phyloP scores from a whole-genome alignment of 2,329 filamentous ascomycete species.

The Stachybotrys chartarum region DNA sequence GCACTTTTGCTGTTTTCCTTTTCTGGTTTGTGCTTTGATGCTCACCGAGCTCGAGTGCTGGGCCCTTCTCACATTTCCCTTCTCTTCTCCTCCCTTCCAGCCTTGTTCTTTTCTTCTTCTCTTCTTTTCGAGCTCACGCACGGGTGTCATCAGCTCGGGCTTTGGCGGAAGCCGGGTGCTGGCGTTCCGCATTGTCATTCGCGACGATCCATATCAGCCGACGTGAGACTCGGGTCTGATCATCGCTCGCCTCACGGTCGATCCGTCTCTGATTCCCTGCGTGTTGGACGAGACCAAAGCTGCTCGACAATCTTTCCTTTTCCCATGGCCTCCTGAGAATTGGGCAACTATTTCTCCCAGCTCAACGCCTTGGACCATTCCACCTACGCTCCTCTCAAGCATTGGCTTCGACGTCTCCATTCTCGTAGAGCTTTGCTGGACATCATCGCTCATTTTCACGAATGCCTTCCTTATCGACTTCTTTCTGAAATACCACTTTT shows the following conservation, averaged over 20 bases:
- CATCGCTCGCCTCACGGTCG: neutral
- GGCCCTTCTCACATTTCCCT: neutral
- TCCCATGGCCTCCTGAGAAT: neutral
- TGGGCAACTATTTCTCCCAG: neutral
- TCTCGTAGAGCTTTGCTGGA: neutral
- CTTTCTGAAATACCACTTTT: conserved; percentile 11
- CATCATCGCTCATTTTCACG: neutral
- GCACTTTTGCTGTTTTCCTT: neutral
- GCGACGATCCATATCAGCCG: neutral
- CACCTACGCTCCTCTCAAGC: neutral
- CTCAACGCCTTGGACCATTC: neutral
- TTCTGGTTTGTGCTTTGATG: neutral
- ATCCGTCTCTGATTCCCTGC: neutral
- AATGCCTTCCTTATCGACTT: conserved; percentile 6
- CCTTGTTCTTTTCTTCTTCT: neutral
- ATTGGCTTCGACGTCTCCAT: neutral
- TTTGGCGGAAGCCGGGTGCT: neutral
- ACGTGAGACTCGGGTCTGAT: neutral
- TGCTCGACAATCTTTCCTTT: neutral
- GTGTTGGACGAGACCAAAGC: neutral
- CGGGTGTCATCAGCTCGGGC: neutral
- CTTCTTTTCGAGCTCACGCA: neutral
- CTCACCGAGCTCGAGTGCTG: no score
- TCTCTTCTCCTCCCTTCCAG: neutral
- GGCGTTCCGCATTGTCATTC: neutral